Evolutionary conservation across 371 early-diverging fungal genomes (phyloP), one percentile per base, ranked within the genome.

Genomic region (Chytridium lagenaria): DNA sequence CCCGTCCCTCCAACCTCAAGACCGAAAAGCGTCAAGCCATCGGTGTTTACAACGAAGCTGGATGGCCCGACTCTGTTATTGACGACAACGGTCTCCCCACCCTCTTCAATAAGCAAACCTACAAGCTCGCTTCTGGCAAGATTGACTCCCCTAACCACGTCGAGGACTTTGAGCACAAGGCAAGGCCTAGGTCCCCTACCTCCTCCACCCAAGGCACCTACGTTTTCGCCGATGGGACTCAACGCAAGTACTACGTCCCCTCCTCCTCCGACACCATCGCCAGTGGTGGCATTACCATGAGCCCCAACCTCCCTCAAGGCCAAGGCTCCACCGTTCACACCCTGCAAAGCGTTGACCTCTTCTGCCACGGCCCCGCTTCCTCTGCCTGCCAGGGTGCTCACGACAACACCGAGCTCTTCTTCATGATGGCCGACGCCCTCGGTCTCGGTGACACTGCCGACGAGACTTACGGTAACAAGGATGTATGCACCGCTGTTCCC

Each of bases 11-110:
- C 33, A 63, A 69, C 15, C 33, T 49, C 50, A 73, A 76, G 34
- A 38, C 73, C 49, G 77, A 74, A 69, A 88, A 88, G 86, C 88
- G 83, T 68, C 81, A 84, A 67, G 83, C 90, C 23, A 84, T 92
- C 73, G 90, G 89, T 77, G 83, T 85, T 55, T 90, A 89, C 80
- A 84, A 82, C 49, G 80, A 79, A 71, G 84, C 91, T 68, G 92
- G 91, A 34, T 92, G 87, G 87, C 87, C 89, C 28, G 88, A 75
- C 77, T 75, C 77, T 33, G 91, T 90, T 77, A 73, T 82, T 1
- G 87, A 91, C 71, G 84, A 77, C 30, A 88, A 90, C 78, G 92
- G 91, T 59, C 87, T 89, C 83, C 91, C 91, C 67, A 90, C 89
- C 70, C 76, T 85, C n/a, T 88, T 86, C 84, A 78, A 82, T n/a